Conservation (phyloP, 2,329 filamentous ascomycete species). For the Bertia moriformis region DNA sequence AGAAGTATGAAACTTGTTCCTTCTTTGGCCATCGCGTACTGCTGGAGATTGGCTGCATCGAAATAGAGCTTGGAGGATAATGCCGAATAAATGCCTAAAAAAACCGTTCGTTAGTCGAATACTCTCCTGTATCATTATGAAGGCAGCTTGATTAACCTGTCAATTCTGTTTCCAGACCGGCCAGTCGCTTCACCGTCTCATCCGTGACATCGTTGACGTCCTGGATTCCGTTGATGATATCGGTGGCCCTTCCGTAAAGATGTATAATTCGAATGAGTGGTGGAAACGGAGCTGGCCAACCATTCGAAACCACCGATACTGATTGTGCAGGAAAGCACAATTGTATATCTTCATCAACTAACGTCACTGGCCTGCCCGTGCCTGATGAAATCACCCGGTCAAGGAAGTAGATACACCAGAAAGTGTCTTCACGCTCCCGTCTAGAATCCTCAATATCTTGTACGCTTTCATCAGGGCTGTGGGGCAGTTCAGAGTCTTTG, state of each 20-base stretch:
- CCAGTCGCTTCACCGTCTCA: slow-evolving; percentile 37
- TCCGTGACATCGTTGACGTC: slow-evolving; percentile 37
- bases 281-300: slow-evolving; percentile 42
- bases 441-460: slow-evolving; percentile 19
- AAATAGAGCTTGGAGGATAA: slow-evolving; percentile 42
- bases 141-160: slow-evolving; percentile 16
- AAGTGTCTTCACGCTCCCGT: slow-evolving; percentile 41
- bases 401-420: slow-evolving; percentile 48
- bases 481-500: background rate
- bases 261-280: slow-evolving; percentile 45
- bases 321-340: slow-evolving; percentile 40
- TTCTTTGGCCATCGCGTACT: slow-evolving; percentile 44
- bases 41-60: slow-evolving; percentile 47
- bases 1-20: slow-evolving; percentile 47
- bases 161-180: slow-evolving; percentile 40
- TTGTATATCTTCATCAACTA: slow-evolving; percentile 46
- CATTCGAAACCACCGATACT: slow-evolving; percentile 29
- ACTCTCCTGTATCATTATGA: background rate
- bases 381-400: slow-evolving; percentile 47
- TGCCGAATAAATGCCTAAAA: slow-evolving; percentile 23
- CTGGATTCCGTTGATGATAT: slow-evolving; percentile 45
- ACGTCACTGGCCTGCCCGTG: slow-evolving; percentile 40
- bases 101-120: background rate
- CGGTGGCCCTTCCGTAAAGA: slow-evolving; percentile 43
- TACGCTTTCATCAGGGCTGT: slow-evolving; percentile 7